Conservation (phyloP, 208 protist genomes). For the Herpetomonas samuelpessoai region DNA sequence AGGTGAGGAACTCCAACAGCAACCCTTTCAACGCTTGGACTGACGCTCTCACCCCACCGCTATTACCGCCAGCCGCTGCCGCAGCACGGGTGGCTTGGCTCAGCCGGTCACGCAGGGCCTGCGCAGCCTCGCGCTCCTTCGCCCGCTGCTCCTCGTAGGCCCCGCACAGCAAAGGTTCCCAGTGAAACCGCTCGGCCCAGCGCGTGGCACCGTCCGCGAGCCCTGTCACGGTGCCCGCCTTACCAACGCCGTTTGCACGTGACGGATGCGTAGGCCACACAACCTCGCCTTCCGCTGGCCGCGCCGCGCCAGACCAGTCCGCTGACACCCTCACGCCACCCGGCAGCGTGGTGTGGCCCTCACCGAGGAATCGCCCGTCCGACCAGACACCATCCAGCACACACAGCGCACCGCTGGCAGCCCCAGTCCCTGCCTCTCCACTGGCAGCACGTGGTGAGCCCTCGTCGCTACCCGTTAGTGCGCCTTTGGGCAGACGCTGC, state of each 20-base stretch:
- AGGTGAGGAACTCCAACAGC: slow-evolving; percentile 46
- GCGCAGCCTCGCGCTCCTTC: slow-evolving; percentile 15
- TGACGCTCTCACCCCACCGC: slow-evolving; percentile 8
- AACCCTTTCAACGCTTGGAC: neutral
- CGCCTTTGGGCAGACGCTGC: neutral
- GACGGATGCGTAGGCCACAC: slow-evolving; percentile 29
- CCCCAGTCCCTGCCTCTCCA: slow-evolving; percentile 10
- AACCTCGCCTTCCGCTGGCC: slow-evolving; percentile 41
- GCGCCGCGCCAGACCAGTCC: slow-evolving; percentile 53
- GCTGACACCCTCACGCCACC: slow-evolving; percentile 51
- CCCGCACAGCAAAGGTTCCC: slow-evolving; percentile 64
- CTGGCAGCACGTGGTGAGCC: no score
- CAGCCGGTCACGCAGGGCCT: slow-evolving; percentile 22
- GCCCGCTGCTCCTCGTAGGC: slow-evolving; percentile 16
- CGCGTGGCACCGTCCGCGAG: slow-evolving; percentile 18
- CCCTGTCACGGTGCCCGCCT: slow-evolving; percentile 9
- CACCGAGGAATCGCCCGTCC: slow-evolving; percentile 46
- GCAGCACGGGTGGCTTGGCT: neutral
- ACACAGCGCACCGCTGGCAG: slow-evolving; percentile 18
- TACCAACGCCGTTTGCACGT: no score
- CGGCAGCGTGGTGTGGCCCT: slow-evolving; percentile 68
- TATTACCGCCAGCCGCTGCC: neutral
- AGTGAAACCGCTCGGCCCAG: slow-evolving; percentile 77
- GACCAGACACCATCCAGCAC: slow-evolving; percentile 71
- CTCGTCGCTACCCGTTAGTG: no score